phyloP scores from a whole-genome alignment of 1,284 basidiomycete species.

The Sanghuangporus baumii region DNA sequence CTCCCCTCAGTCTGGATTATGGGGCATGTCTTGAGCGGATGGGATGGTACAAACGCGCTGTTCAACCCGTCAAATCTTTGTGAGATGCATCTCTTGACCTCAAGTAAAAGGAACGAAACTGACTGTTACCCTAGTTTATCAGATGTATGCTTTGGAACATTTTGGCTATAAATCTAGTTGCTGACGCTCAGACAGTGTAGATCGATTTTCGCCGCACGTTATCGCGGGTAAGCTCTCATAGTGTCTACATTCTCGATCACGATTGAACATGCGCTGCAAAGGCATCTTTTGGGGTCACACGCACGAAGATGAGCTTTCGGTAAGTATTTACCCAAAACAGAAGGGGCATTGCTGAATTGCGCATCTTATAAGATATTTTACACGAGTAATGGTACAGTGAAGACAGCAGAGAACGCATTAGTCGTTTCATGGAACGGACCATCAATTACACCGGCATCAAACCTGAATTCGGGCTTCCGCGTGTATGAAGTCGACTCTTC shows the following conservation, averaged over 20 bases:
- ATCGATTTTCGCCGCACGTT: constrained; percentile 71
- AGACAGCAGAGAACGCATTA: constrained; percentile 50
- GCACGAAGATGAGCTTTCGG: constrained; percentile 74
- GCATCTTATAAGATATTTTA: constrained; percentile 60
- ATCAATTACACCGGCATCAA: constrained; percentile 65
- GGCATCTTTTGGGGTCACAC: constrained; percentile 79
- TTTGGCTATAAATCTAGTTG: not conserved
- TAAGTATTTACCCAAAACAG: constrained; percentile 27
- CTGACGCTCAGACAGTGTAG: constrained; percentile 47
- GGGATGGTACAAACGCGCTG: constrained; percentile 66
- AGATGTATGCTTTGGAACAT: constrained; percentile 43
- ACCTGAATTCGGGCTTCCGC: constrained; percentile 75
- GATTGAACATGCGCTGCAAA: constrained; percentile 21
- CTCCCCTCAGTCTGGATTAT: constrained; percentile 65
- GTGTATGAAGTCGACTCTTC: constrained; percentile 74
- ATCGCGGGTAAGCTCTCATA: constrained; percentile 54
- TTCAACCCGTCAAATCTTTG: constrained; percentile 60
- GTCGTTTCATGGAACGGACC: constrained; percentile 64
- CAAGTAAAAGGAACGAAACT: not conserved
- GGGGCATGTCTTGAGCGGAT: constrained; percentile 73
- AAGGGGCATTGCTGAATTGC: not conserved
- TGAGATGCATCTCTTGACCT: constrained; percentile 26
- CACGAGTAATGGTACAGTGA: constrained; percentile 61
- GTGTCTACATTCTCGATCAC: not conserved
- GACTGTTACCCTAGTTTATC: constrained; percentile 47